Evolutionary conservation across 139 green algal species (phyloP).

Genomic region (Pedinophyceae sp.): DNA sequence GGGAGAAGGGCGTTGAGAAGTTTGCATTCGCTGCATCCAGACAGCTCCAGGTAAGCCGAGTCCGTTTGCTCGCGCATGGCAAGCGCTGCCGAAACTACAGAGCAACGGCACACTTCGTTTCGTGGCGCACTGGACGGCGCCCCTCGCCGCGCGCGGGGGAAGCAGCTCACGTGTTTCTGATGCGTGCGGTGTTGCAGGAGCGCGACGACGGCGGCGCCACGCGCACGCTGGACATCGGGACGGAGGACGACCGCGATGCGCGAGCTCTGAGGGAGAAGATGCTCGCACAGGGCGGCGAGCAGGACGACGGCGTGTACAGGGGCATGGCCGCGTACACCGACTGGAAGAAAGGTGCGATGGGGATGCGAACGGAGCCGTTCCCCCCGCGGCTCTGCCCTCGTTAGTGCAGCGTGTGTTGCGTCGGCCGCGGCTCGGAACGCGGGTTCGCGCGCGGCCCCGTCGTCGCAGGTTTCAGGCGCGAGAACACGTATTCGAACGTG

Average conservation of each 20-base stretch:
- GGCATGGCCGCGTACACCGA: constrained; percentile 65
- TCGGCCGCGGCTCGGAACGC: background rate
- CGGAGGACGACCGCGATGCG: constrained; percentile 48
- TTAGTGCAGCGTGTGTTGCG: background rate
- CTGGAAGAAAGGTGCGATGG: constrained; percentile 35
- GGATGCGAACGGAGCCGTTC: too few species aligned
- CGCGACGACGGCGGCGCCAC: constrained; percentile 38
- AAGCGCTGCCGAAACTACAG: too few species aligned
- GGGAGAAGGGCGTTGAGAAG: too few species aligned
- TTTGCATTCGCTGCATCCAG: too few species aligned
- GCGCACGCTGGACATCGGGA: constrained; percentile 50
- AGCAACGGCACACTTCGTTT: background rate
- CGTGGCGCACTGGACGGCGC: background rate
- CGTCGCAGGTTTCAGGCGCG: constrained; percentile 7
- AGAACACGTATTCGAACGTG: constrained; percentile 7
- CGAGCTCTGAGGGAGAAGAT: constrained; percentile 40
- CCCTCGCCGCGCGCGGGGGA: background rate
- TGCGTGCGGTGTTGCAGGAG: constrained; percentile 18
- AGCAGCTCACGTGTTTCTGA: background rate
- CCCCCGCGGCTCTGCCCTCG: background rate
- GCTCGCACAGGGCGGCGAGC: constrained; percentile 20
- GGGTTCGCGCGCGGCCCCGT: background rate
- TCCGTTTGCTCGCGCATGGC: background rate
- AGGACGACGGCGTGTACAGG: constrained; percentile 45
- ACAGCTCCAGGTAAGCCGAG: background rate